Evolutionary conservation across 257 asterid species (phyloP).

Genomic region (Paulownia fortunei): DNA sequence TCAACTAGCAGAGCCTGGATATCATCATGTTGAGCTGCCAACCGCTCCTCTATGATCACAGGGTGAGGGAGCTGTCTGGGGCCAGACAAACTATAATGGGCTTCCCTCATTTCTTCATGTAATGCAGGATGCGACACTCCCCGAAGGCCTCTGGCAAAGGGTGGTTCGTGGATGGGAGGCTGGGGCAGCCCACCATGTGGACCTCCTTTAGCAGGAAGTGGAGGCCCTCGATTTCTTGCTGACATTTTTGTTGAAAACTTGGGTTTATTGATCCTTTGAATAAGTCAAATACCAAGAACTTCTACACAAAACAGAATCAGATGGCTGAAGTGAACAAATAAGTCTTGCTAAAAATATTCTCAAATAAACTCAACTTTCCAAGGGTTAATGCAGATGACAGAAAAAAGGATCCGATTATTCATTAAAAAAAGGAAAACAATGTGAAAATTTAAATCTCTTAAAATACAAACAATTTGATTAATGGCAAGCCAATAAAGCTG

Average conservation of each 20-base stretch:
- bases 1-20: slow-evolving; percentile 80
- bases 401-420: background rate
- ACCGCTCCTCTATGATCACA: slow-evolving; percentile 68
- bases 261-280: slow-evolving; percentile 22
- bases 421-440: background rate
- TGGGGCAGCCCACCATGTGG: slow-evolving; percentile 65
- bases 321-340: background rate
- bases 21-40: slow-evolving; percentile 85
- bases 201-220: slow-evolving; percentile 62
- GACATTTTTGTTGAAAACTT: slow-evolving; percentile 49
- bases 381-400: background rate
- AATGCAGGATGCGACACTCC: slow-evolving; percentile 62
- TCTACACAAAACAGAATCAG: slow-evolving; percentile 23
- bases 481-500: slow-evolving; percentile 16
- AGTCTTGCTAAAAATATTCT: background rate
- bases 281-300: slow-evolving; percentile 11
- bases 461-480: background rate
- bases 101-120: slow-evolving; percentile 75
- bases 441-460: background rate
- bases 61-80: slow-evolving; percentile 75
- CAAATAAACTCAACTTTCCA: background rate
- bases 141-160: slow-evolving; percentile 55
- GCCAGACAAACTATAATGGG: slow-evolving; percentile 66
- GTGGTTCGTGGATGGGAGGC: slow-evolving; percentile 55
- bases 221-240: slow-evolving; percentile 81